Evolutionary conservation across 495 filamentous ascomycete species (phyloP), one percentile per base, ranked within the genome.

Genomic region (Penicillium paxilli): DNA sequence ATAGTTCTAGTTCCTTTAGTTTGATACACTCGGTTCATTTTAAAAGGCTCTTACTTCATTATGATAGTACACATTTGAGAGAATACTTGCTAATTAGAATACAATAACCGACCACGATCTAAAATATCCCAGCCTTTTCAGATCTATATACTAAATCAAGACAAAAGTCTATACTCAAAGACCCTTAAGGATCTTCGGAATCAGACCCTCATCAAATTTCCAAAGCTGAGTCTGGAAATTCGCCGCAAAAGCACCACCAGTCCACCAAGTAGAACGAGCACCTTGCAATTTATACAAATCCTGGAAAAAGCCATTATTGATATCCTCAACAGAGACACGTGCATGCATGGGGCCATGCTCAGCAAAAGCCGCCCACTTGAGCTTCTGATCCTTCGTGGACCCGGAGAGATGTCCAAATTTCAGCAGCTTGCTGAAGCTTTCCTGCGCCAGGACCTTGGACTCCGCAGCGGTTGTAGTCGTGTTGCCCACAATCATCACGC

Each of bases 221-320:
- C 74, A 77, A 17, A 78, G 37, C 24, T 68, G 54, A 2, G 66
- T 56, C 49, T 72, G 66, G 50, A 75, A 73, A 44, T 79, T 70
- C 17, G 62, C 67, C 4, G 60, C 60, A 46, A 70, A 75, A 10
- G 72, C 65, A 23, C 64, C 66, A 16, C 74, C 73, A 2, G 73
- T 75, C 55, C 70, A 79, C 65, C 68, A 77, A 11, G 73, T 77
- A 14, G 54, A 63, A 21, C 65, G 59, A 32, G 65, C 52, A 21
- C 72, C 74, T 55, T 79, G 74, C 5, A 77, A 57, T 7, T 57
- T 63, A 28, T 75, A 66, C 19, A 76, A 40, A 38, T 66, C 51
- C 55, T 68, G 60, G 16, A 70, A 70, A 37, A 73, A 73, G 0
- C 73, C 73, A 19, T 41, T 40, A 32, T 62, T 55, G 37, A 75